These are phyloP conservation scores for Lachancea quebecensis DNA, from an alignment of 805 yeast genomes.

Conservation along the genomic window DNA sequence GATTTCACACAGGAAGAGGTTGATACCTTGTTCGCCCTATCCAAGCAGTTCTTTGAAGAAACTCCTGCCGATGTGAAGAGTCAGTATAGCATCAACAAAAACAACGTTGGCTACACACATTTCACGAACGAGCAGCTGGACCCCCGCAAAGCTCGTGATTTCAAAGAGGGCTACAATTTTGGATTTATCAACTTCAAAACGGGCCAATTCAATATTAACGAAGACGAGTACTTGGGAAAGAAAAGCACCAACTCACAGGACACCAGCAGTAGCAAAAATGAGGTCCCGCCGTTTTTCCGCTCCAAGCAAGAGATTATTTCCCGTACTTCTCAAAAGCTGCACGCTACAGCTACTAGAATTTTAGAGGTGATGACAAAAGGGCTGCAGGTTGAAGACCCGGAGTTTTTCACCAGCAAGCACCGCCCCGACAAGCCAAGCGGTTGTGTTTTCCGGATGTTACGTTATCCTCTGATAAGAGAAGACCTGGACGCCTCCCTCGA, in stretches of 20 bases:
- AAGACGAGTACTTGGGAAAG: constrained; percentile 5
- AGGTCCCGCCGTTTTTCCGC: constrained; percentile 48
- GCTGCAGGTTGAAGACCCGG: constrained; percentile 47
- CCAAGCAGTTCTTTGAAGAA: constrained; percentile 42
- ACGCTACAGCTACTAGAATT: constrained; percentile 42
- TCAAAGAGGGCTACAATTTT: constrained; percentile 66
- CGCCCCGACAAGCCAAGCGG: constrained; percentile 47
- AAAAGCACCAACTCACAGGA: neutral
- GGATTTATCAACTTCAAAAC: constrained; percentile 44
- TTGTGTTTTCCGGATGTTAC: constrained; percentile 60
- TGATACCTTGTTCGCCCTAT: constrained; percentile 41
- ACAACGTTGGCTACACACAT: constrained; percentile 57
- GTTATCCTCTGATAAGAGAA: constrained; percentile 56
- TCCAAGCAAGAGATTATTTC: constrained; percentile 39
- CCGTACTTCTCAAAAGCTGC: constrained; percentile 40
- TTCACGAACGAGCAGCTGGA: constrained; percentile 45
- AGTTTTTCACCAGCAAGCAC: constrained; percentile 61
- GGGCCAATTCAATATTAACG: constrained; percentile 35
- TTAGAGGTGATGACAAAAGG: constrained; percentile 56
- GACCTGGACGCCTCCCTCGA: constrained; percentile 8
- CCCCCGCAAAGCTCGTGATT: constrained; percentile 41
- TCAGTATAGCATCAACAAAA: constrained; percentile 40
- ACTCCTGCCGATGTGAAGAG: constrained; percentile 46
- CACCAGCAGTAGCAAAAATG: constrained; percentile 25
- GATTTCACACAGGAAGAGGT: constrained; percentile 53